Conservation (phyloP, 345 rosid genomes). For the Cochlearia excelsa region DNA sequence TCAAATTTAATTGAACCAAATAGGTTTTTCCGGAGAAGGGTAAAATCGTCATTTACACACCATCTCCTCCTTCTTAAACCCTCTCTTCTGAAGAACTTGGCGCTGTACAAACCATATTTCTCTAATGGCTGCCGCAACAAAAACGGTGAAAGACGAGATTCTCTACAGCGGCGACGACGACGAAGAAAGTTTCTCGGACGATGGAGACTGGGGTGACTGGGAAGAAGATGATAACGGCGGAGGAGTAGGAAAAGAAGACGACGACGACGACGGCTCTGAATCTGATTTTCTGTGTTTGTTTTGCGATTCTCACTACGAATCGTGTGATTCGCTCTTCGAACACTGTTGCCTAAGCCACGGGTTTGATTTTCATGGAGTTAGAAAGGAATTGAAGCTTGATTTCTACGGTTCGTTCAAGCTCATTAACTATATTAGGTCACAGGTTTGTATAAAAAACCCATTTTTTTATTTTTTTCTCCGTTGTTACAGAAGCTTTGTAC, state of each 20-base stretch:
- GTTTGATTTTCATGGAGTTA: slow-evolving; percentile 56
- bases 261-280: slow-evolving; percentile 35
- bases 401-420: slow-evolving; percentile 78
- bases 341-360: slow-evolving; percentile 56
- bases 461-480: neutral
- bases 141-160: slow-evolving; percentile 23
- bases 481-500: neutral
- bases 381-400: slow-evolving; percentile 54
- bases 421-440: slow-evolving; percentile 77
- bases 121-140: slow-evolving; percentile 22
- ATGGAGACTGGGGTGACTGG: slow-evolving; percentile 69
- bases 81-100: slow-evolving; percentile 23
- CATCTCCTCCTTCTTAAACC: slow-evolving; percentile 32
- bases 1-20: slow-evolving; percentile 14
- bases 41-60: neutral
- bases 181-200: slow-evolving; percentile 36
- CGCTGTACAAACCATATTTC: slow-evolving; percentile 3
- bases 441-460: slow-evolving; percentile 39
- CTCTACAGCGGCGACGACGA: slow-evolving; percentile 26
- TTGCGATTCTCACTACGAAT: slow-evolving; percentile 51
- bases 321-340: slow-evolving; percentile 53
- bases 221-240: slow-evolving; percentile 43
- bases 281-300: slow-evolving; percentile 60
- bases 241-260: slow-evolving; percentile 24
- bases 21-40: slow-evolving; percentile 1